Percentiles rank a stretch among this genome's conserved stretches.
Conservation (phyloP, 2,329 filamentous ascomycete genomes). For the Aspergillus pseudonomiae region DNA sequence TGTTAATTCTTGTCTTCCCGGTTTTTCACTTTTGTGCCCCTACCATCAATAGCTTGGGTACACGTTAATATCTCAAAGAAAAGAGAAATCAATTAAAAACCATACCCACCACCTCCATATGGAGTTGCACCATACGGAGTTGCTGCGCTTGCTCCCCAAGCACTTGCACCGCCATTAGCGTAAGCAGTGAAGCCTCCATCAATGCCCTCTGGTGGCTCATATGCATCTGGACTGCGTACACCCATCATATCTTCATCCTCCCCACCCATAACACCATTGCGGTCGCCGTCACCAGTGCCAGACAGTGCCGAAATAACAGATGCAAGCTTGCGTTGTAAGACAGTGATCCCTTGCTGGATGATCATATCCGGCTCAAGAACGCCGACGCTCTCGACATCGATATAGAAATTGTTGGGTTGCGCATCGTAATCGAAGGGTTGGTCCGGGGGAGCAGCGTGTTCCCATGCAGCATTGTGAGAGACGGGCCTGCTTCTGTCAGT, state of each 20-base stretch:
- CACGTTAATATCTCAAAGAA: no score
- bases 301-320: slow-evolving; percentile 69
- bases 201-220: slow-evolving; percentile 49
- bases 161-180: slow-evolving; percentile 57
- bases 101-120: slow-evolving; percentile 30
- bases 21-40: not conserved
- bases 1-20: not conserved
- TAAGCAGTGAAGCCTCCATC: slow-evolving; percentile 46
- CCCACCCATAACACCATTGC: slow-evolving; percentile 49
- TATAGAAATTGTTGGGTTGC: slow-evolving; percentile 82
- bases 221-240: slow-evolving; percentile 52
- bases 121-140: slow-evolving; percentile 59
- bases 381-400: slow-evolving; percentile 87
- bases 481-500: slow-evolving; percentile 35
- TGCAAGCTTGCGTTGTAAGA: slow-evolving; percentile 88
- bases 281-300: slow-evolving; percentile 56
- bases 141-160: slow-evolving; percentile 66
- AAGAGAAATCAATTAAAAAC: slow-evolving; percentile 23
- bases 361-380: slow-evolving; percentile 88
- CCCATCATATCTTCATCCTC: slow-evolving; percentile 53
- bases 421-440: slow-evolving; percentile 91
- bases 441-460: slow-evolving; percentile 75
- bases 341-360: slow-evolving; percentile 83
- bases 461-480: slow-evolving; percentile 63
- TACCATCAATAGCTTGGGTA: not conserved